These are phyloP conservation scores for Elongisporangium anandrum DNA, from an alignment of 352 stramenopile genomes.

Conservation along the genomic window DNA sequence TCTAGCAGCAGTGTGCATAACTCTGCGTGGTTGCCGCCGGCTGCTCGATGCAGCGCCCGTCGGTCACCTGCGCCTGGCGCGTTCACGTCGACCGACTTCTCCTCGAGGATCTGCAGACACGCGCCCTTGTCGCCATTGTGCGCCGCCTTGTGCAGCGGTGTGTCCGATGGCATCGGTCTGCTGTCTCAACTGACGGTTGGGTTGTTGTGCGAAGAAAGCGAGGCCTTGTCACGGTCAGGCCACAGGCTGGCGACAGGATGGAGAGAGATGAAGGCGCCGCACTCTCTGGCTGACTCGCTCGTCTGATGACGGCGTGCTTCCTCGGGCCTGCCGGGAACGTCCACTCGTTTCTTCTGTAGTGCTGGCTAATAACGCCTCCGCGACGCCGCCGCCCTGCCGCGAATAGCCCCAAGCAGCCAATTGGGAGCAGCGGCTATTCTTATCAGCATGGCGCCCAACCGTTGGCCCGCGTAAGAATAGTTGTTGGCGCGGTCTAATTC, in stretches of 20 bases:
- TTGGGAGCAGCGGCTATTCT: not conserved
- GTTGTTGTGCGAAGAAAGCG: not conserved
- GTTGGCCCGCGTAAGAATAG: not conserved
- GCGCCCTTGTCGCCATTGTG: slow-evolving; percentile 89
- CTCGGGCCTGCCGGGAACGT: not conserved
- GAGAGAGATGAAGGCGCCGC: not conserved
- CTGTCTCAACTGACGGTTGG: not conserved
- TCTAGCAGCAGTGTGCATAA: slow-evolving; percentile 84
- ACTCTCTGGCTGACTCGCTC: not conserved
- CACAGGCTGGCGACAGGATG: not conserved
- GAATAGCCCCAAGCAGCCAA: not conserved
- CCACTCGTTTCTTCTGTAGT: not conserved
- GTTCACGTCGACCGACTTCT: slow-evolving; percentile 88
- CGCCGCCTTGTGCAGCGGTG: slow-evolving; percentile 86
- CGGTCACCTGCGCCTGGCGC: slow-evolving; percentile 81
- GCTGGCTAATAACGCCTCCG: not conserved
- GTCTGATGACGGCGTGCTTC: not conserved
- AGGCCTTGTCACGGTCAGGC: too few species aligned
- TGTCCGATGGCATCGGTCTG: slow-evolving; percentile 80
- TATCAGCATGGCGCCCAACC: not conserved
- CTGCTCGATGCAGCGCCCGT: slow-evolving; percentile 83
- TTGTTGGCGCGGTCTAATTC: not conserved
- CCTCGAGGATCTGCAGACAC: slow-evolving; percentile 84
- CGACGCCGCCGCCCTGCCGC: not conserved
- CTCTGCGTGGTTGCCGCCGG: slow-evolving; percentile 86